A percentile compares a stretch with the other conserved stretches of the same genome.
These are phyloP conservation scores for Thalassiosira exigua DNA, from an alignment of 352 stramenopile species.

Conservation along the genomic window DNA sequence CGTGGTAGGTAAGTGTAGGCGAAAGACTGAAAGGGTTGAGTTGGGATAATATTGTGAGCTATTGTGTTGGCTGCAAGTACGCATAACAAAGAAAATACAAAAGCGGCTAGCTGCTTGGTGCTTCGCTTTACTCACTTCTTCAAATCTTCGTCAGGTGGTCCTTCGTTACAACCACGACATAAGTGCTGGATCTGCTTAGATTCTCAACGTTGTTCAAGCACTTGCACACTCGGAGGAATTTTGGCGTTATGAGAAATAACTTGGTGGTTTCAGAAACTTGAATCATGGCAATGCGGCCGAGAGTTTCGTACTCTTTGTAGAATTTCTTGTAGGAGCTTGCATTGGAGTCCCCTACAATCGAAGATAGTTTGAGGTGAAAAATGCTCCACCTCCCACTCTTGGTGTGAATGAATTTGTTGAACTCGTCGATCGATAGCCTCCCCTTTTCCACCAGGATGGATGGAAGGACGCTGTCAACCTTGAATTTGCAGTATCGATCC, in stretches of 20 bases:
- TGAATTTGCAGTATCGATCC: conserved; percentile 36
- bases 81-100: neutral
- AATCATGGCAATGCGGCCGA: conserved; percentile 73
- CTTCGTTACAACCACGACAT: conserved; percentile 71
- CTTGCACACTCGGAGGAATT: conserved; percentile 64
- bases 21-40: no score
- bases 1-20: no score
- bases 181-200: conserved; percentile 61
- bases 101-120: no score
- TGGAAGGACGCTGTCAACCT: conserved; percentile 62
- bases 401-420: conserved; percentile 77
- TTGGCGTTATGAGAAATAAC: conserved; percentile 78
- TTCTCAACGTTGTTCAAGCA: conserved; percentile 52
- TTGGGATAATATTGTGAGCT: no score
- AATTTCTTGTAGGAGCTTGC: conserved; percentile 67
- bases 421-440: conserved; percentile 69
- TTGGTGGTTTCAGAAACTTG: conserved; percentile 66
- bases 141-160: conserved; percentile 15
- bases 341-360: conserved; percentile 55
- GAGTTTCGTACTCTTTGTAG: conserved; percentile 76
- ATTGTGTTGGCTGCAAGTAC: neutral
- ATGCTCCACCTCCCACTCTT: conserved; percentile 60
- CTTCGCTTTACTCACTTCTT: no score
- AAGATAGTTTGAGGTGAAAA: conserved; percentile 55
- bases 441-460: conserved; percentile 66